A percentile compares a stretch with the other conserved stretches of the same genome.
Conservation (phyloP, 2,329 filamentous ascomycete genomes). For the Ilyonectria destructans region DNA sequence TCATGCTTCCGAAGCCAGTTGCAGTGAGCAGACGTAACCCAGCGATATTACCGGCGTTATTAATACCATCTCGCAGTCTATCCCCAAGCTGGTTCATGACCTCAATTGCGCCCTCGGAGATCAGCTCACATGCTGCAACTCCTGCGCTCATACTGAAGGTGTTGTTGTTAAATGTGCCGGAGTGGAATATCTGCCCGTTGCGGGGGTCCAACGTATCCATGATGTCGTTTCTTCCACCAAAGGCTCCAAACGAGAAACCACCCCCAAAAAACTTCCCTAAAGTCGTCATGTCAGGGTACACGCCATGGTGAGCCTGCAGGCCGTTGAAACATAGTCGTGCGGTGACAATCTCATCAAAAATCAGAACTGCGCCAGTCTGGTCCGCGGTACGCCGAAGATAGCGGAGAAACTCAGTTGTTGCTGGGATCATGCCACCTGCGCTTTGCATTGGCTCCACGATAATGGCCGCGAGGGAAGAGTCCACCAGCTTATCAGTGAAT, state of each 20-base stretch:
- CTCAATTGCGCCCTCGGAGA: not conserved
- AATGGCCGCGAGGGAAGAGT: constrained; percentile 68
- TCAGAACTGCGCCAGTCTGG: constrained; percentile 64
- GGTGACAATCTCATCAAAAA: constrained; percentile 79
- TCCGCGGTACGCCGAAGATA: constrained; percentile 59
- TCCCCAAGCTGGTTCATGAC: constrained; percentile 15
- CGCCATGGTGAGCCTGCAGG: constrained; percentile 55
- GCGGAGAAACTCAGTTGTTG: constrained; percentile 62
- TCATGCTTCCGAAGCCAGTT: not conserved
- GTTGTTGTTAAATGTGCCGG: constrained; percentile 77
- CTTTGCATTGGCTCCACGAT: constrained; percentile 76
- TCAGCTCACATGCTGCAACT: constrained; percentile 2
- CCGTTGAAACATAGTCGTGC: constrained; percentile 67
- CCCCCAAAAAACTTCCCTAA: constrained; percentile 76
- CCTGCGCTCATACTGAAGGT: constrained; percentile 63
- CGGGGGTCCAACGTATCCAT: constrained; percentile 67
- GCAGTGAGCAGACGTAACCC: not conserved
- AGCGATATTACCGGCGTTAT: not conserved
- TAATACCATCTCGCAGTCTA: not conserved
- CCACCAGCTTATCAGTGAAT: constrained; percentile 56
- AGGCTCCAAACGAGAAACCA: constrained; percentile 74
- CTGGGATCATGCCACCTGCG: constrained; percentile 69
- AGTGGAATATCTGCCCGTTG: constrained; percentile 54
- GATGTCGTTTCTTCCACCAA: constrained; percentile 70
- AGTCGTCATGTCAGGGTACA: constrained; percentile 71